Base-by-base conservation (phyloP, 140 eudicot species). In the Flaveria floridana region DNA sequence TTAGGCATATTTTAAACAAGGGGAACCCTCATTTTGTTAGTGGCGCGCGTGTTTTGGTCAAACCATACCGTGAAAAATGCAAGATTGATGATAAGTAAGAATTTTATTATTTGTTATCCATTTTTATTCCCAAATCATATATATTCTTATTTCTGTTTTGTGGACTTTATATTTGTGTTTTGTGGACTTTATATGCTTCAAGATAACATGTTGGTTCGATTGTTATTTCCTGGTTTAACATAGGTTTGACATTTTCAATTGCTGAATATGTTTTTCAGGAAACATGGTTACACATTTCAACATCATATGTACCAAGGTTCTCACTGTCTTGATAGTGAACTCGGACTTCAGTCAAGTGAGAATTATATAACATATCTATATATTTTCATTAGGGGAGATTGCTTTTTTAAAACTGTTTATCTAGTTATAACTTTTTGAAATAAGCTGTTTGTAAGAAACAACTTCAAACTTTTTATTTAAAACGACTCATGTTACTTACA, bases 31-130 rank as follows among this genome's bases (percentile, higher is more conserved):
- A 93, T 82, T 93, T 52, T 57, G 94, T 93, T 30, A 82, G 93
- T 63, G 98, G 97, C 41, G 89, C 93, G 21, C 96, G 96, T 77
- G 98, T 93, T 51, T 86, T 87, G 82, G 96, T 90, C 52, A 93
- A 93, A 77, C 98, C 98, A 16, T 93, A 93, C 71, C 78, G 96
- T 42, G 99, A 90, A 57, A 90, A 85, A 67, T 77, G 88, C 16
- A 92, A 85, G 84, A 81, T 79, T 13, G 79, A 77, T 65, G 91
- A 88, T 37, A 85, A 92, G 96, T 91, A 80, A 15, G 70, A 57
- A 74, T 2, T 56, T 41, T 0, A 20, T 44, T 15, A 15, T 20
- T 58, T 81, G 21, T 30, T 58, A 8, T 56, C 65, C 41, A 14
- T 59, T 75, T n/a, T 28, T 14, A 0, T 59, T 2, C 19, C 6